Conservation (phyloP, 345 rosid species). For the Hypericum androsaemum region DNA sequence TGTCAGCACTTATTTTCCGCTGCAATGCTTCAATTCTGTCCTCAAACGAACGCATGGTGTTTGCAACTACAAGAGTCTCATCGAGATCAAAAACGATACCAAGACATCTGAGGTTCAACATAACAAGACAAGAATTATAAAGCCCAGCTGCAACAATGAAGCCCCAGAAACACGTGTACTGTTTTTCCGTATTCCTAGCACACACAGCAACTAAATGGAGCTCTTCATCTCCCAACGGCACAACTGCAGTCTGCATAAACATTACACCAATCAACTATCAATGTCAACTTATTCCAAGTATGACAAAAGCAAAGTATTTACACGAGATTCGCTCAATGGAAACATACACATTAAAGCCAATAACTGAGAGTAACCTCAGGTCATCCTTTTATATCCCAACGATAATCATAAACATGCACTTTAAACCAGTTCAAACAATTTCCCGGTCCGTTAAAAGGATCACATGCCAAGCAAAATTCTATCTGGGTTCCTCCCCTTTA, state of each 20-base stretch:
- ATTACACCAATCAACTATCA: too few species aligned
- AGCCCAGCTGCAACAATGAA: slow-evolving; percentile 64
- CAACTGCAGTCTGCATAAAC: slow-evolving; percentile 82
- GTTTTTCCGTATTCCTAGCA: slow-evolving; percentile 32
- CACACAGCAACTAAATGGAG: slow-evolving; percentile 93
- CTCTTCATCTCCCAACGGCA: slow-evolving; percentile 67
- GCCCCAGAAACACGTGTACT: slow-evolving; percentile 83
- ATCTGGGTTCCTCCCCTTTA: background rate
- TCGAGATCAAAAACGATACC: slow-evolving; percentile 98
- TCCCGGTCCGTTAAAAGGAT: too few species aligned
- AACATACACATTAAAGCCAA: too few species aligned
- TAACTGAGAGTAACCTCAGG: too few species aligned
- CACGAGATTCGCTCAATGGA: too few species aligned
- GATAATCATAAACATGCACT: too few species aligned
- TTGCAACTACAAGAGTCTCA: slow-evolving; percentile 94
- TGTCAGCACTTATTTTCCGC: slow-evolving; percentile 62
- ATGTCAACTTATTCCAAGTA: too few species aligned
- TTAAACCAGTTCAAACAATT: too few species aligned
- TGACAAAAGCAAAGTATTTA: too few species aligned
- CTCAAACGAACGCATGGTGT: slow-evolving; percentile 92
- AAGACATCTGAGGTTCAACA: slow-evolving; percentile 90
- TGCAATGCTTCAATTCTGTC: slow-evolving; percentile 76
- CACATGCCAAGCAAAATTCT: background rate
- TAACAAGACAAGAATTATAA: slow-evolving; percentile 66
- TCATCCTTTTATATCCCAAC: too few species aligned